Evolutionary conservation across 345 rosid species (phyloP).

Genomic region (Chamaenerion angustifolium): DNA sequence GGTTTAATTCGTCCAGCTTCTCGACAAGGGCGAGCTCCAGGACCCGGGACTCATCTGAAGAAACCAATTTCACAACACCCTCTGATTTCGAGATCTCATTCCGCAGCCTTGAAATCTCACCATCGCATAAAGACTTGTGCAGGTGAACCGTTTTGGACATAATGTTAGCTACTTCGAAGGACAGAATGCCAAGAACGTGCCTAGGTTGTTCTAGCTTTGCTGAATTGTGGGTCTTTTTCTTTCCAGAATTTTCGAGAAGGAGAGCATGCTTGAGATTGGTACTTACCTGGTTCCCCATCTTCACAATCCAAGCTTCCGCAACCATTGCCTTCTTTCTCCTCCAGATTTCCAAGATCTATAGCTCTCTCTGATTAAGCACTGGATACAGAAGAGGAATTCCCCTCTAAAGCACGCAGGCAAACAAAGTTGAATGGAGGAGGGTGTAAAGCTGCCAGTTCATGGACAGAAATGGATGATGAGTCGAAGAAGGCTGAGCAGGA

Average conservation of each 20-base stretch:
- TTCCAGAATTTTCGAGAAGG: conserved; percentile 36
- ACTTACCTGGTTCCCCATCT: conserved; percentile 95
- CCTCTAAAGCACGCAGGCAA: no score
- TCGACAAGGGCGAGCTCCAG: conserved; percentile 69
- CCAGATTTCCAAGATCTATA: conserved; percentile 5
- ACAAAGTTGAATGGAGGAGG: no score
- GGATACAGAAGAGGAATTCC: no score
- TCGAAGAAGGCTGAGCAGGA: no score
- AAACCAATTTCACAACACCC: conserved; percentile 49
- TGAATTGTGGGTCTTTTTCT: conserved; percentile 19
- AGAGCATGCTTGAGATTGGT: conserved; percentile 73
- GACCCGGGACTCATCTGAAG: conserved; percentile 50
- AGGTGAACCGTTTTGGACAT: conserved; percentile 83
- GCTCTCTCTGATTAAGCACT: no score
- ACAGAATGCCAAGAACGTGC: conserved; percentile 59
- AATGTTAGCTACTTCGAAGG: conserved; percentile 82
- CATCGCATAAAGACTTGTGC: conserved; percentile 65
- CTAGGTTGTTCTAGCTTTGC: conserved; percentile 21
- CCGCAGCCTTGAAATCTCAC: conserved; percentile 61
- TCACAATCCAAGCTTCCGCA: conserved; percentile 87
- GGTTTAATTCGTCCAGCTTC: conserved; percentile 68
- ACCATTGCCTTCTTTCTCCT: conserved; percentile 43
- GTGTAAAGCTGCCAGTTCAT: no score
- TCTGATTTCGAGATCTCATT: conserved; percentile 49
- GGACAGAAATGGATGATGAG: no score